phyloP scores from a whole-genome alignment of 768 basidiomycete species.

The Phylloporus arenicola region DNA sequence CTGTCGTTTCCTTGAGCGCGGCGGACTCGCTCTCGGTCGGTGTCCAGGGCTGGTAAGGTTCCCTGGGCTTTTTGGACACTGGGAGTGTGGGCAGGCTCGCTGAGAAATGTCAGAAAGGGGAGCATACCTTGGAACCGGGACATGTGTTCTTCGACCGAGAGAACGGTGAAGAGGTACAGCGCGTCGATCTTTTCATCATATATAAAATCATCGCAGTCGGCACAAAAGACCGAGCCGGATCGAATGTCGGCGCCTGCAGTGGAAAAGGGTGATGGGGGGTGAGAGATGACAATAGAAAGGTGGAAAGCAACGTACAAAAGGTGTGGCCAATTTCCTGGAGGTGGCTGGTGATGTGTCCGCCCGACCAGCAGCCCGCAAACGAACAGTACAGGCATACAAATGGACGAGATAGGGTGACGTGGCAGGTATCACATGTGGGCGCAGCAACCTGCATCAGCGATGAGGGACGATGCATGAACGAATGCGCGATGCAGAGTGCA shows the following conservation, averaged over 20 bases:
- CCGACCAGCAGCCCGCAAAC: slow-evolving; percentile 65
- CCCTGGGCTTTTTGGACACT: slow-evolving; percentile 39
- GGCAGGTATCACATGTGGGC: slow-evolving; percentile 63
- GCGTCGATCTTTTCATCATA: slow-evolving; percentile 52
- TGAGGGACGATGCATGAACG: background rate
- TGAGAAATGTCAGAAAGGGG: background rate
- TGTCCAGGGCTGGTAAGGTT: slow-evolving; percentile 47
- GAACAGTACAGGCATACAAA: slow-evolving; percentile 71
- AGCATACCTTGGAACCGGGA: slow-evolving; percentile 46
- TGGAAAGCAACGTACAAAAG: slow-evolving; percentile 50
- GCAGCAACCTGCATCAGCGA: slow-evolving; percentile 39
- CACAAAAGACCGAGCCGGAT: slow-evolving; percentile 72
- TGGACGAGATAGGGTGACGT: slow-evolving; percentile 51
- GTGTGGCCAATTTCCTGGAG: slow-evolving; percentile 51
- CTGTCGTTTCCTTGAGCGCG: slow-evolving; percentile 44
- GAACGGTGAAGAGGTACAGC: slow-evolving; percentile 37
- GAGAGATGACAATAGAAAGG: background rate
- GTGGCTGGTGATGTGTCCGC: slow-evolving; percentile 54
- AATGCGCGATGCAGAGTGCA: background rate
- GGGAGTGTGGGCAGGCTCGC: background rate
- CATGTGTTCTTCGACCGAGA: slow-evolving; percentile 56
- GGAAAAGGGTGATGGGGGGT: background rate
- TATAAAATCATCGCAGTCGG: slow-evolving; percentile 69
- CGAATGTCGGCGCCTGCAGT: slow-evolving; percentile 63
- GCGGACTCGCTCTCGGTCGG: slow-evolving; percentile 38